Evolutionary conservation across 352 stramenopile genomes (phyloP), one percentile per base, ranked within the genome.

Genomic region (Pythium monospermum): DNA sequence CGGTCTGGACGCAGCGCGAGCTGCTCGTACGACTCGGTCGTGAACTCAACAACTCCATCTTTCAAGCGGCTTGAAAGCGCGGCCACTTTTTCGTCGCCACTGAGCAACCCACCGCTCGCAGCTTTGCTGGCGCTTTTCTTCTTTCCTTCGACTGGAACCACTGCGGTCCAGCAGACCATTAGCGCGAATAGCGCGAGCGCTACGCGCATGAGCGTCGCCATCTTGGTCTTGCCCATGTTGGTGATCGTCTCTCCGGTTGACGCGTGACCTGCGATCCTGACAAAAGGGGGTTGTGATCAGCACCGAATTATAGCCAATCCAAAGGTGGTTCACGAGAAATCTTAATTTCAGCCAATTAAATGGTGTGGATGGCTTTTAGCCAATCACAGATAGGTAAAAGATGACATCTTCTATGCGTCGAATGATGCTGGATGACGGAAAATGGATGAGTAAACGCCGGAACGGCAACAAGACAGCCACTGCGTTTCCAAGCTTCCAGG

Each of bases 1-100:
- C 83, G 80, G 41, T 91, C 79, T 0, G 83, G 72, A 1, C 76
- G 76, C 45, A 75, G 38, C 15, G 73, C 79, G 26, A 80, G 76
- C 49, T 76, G 66, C 11, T 69, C 57, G 58, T 85, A 94, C 18
- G 68, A 61, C 2, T 87, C 73, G 46, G 31, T 57, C 13, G 61
- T 75, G 42, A 94, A 80, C 36, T 69, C 47, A 31, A 94, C 49
- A 35, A 91, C 64, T 42, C 77, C 77, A 42, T 87, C 70, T 31
- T 69, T 68, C 57, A 83, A 61, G 46, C 55, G 64, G 12, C 52
- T 54, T 6, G 71, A 62, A 16, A 93, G 67, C 58, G 74, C 60
- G 31, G 57, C 66, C 53, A 93, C 50, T 68, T 93, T 93, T 49
- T 87, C 77, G 27, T 36, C 59, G 51, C 82, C 79, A 31, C 44